Evolutionary conservation across 2,329 filamentous ascomycete species (phyloP).

Genomic region (Mollisiaceae sp.): DNA sequence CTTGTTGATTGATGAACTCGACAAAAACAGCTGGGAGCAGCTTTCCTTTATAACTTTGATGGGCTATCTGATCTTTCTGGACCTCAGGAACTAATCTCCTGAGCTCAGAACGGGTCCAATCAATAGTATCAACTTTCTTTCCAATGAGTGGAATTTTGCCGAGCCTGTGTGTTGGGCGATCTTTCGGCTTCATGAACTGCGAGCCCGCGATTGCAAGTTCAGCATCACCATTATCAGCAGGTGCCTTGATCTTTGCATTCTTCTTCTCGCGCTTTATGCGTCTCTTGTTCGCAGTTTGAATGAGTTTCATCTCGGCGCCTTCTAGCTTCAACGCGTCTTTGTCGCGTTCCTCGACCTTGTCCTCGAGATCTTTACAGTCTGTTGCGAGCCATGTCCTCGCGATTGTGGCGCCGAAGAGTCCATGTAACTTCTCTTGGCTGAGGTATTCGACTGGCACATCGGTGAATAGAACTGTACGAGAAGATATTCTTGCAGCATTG

Average conservation of each 20-base stretch:
- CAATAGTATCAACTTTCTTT: conserved; percentile 92
- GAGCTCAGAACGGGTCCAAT: conserved; percentile 82
- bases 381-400: conserved; percentile 83
- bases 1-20: conserved; percentile 81
- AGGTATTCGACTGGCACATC: conserved; percentile 83
- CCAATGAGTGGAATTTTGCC: conserved; percentile 75
- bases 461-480: conserved; percentile 86
- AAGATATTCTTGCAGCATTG: conserved; percentile 84
- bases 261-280: conserved; percentile 62
- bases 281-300: conserved; percentile 75
- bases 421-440: conserved; percentile 73
- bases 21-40: conserved; percentile 75
- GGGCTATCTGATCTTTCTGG: conserved; percentile 67
- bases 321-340: conserved; percentile 82
- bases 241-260: conserved; percentile 44
- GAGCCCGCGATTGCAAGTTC: conserved; percentile 73
- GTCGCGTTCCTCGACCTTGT: conserved; percentile 81
- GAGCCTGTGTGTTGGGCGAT: conserved; percentile 76
- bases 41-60: conserved; percentile 66
- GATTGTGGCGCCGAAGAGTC: conserved; percentile 80
- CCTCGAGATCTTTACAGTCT: conserved; percentile 76
- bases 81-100: conserved; percentile 75
- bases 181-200: conserved; percentile 72
- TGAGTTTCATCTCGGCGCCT: conserved; percentile 82
- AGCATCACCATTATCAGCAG: conserved; percentile 55